Percentiles rank a stretch among this genome's conserved stretches.
These are phyloP conservation scores for Sechiopsis laciniata DNA, from an alignment of 306 rosid genomes.

Conservation along the genomic window DNA sequence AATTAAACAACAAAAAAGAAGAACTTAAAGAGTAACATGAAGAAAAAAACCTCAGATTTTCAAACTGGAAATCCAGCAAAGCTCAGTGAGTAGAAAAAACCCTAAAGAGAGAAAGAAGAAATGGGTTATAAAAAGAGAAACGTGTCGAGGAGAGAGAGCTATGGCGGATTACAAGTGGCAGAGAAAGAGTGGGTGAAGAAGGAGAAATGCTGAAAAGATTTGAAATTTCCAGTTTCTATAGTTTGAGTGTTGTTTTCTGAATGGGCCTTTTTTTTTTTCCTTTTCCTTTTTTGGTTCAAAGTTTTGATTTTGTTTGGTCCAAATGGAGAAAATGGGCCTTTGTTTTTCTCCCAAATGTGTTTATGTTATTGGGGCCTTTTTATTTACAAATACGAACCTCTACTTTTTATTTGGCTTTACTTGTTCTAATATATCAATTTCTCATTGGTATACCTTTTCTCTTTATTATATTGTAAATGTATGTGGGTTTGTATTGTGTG, in stretches of 20 bases:
- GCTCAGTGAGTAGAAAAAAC: conserved; percentile 11
- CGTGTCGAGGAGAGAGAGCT: conserved; percentile 20
- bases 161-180: conserved; percentile 21
- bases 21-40: neutral
- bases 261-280: neutral
- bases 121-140: conserved; percentile 7
- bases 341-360: neutral
- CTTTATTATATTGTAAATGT: too few species aligned
- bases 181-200: conserved; percentile 9
- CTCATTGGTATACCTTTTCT: neutral
- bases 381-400: neutral
- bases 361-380: neutral
- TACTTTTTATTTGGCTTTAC: too few species aligned
- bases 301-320: neutral
- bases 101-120: conserved; percentile 17
- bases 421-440: too few species aligned
- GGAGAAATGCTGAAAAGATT: neutral
- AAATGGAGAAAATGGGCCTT: conserved; percentile 10
- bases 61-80: neutral
- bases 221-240: neutral
- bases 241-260: neutral
- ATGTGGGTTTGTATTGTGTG: too few species aligned
- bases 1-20: neutral
- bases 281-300: neutral
- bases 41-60: neutral